These are phyloP conservation scores for Phialophora macrospora DNA, from an alignment of 2,329 filamentous ascomycete species.

Conservation along the genomic window DNA sequence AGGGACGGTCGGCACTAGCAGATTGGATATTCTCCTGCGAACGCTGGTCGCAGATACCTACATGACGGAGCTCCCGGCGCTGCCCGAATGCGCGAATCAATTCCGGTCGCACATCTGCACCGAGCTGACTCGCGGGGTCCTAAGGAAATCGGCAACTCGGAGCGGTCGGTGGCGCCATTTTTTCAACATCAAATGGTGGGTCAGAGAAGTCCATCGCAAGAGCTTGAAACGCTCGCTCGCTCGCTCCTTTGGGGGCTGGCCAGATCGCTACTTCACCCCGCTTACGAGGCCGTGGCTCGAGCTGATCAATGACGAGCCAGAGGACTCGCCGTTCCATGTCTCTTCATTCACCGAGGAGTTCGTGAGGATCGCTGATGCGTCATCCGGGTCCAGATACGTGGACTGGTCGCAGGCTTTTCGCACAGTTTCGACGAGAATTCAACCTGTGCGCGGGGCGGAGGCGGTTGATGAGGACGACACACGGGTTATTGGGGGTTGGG, in stretches of 20 bases:
- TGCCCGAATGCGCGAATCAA: background rate
- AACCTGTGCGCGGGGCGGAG: background rate
- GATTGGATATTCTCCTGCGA: background rate
- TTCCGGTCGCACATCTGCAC: background rate
- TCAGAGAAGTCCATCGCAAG: background rate
- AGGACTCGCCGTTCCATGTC: background rate
- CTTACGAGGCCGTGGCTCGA: background rate
- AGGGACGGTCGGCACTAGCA: background rate
- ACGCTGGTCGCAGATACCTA: background rate
- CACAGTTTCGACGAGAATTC: slow-evolving; percentile 1
- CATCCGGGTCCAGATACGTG: background rate
- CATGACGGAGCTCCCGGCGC: background rate
- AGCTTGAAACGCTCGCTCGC: background rate
- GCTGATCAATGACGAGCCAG: background rate
- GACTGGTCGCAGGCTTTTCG: background rate
- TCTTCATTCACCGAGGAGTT: background rate
- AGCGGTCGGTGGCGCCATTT: background rate
- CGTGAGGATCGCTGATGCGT: background rate
- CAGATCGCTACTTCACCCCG: background rate
- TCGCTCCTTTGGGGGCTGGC: background rate
- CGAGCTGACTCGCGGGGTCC: background rate
- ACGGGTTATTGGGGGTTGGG: background rate
- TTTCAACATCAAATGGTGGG: background rate
- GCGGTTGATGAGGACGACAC: background rate
- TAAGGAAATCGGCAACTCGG: background rate